phyloP scores from a whole-genome alignment of 768 basidiomycete species.

The Kwoniella mangroviensis region DNA sequence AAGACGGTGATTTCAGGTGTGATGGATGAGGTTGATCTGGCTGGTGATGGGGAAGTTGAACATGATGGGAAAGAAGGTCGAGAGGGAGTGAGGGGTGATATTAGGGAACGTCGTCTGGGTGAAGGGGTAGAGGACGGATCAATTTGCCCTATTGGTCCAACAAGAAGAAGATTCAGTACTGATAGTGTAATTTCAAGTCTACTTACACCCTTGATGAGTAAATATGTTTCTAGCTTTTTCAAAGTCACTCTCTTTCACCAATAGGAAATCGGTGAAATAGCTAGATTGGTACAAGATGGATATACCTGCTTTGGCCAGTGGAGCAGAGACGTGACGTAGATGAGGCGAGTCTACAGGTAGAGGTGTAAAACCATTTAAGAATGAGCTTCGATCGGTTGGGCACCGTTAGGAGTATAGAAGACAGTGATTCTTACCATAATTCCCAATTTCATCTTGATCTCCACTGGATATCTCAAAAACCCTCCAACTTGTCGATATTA shows the following conservation, averaged over 20 bases:
- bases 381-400: too few species aligned
- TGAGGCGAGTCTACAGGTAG: slow-evolving; percentile 51
- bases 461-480: slow-evolving; percentile 51
- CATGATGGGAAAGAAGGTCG: slow-evolving; percentile 5
- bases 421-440: slow-evolving; percentile 40
- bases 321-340: slow-evolving; percentile 45
- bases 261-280: slow-evolving; percentile 40
- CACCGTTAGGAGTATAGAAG: too few species aligned
- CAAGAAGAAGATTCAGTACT: too few species aligned
- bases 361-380: too few species aligned
- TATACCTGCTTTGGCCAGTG: slow-evolving; percentile 48
- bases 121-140: slow-evolving; percentile 19
- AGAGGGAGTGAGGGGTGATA: slow-evolving; percentile 23
- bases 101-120: slow-evolving; percentile 32
- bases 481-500: slow-evolving; percentile 42
- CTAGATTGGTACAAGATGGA: slow-evolving; percentile 40
- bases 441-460: slow-evolving; percentile 36
- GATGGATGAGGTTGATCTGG: slow-evolving; percentile 3
- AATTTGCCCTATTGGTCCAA: too few species aligned
- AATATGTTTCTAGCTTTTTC: slow-evolving; percentile 40
- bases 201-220: slow-evolving; percentile 46
- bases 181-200: too few species aligned
- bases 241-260: slow-evolving; percentile 47
- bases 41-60: slow-evolving; percentile 11
- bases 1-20: slow-evolving; percentile 44